Base-by-base conservation (phyloP, 352 stramenopile species). In the Stephanocyclus meneghinianus region DNA sequence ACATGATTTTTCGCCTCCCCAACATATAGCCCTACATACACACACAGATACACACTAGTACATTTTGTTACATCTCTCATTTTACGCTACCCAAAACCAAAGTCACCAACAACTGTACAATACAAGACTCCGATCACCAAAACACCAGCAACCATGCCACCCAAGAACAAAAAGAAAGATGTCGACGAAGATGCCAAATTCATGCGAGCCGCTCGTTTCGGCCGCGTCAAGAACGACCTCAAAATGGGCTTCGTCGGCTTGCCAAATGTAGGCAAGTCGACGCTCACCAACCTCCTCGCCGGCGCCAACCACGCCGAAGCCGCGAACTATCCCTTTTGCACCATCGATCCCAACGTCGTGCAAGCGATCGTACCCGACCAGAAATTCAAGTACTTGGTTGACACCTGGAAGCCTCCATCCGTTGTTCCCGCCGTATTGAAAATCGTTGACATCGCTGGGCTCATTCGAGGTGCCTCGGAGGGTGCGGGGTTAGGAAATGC, bases 361-460 rank as follows among this genome's bases (percentile, higher is more conserved):
- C 94, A 98, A 67, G 95, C 98, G 45, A 93, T 97, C 61, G 95
- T 99, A 61, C 94, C 93, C 1, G 97, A 99, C 90, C 94, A 98
- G 92, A 96, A 98, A 63, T 99, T 99, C 89, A 97, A 99, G 84
- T 98, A 97, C 91, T 92, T 99, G 42, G 95, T 96, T 11, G 90
- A 98, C 29, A 95, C 96, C 77, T 99, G 94, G 83, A 96, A 98
- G 85, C 95, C 97, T 30, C 83, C 92, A 37, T 97, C 90, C 78
- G 92, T 98, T 83, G 96, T 99, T 44, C 97, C 97, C 0, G 97
- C 97, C 16, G 95, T 98, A 42, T 95, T 99, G 53, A 97, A 96
- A 72, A 97, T 99, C 72, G 99, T 97, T 44, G 98, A 99, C 90
- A 99, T 99, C 90, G 98, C 98, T 37, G 98, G 98, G 66, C 93